These are phyloP conservation scores for Ustilago curta DNA, from an alignment of 1,284 basidiomycete genomes.

Conservation along the genomic window DNA sequence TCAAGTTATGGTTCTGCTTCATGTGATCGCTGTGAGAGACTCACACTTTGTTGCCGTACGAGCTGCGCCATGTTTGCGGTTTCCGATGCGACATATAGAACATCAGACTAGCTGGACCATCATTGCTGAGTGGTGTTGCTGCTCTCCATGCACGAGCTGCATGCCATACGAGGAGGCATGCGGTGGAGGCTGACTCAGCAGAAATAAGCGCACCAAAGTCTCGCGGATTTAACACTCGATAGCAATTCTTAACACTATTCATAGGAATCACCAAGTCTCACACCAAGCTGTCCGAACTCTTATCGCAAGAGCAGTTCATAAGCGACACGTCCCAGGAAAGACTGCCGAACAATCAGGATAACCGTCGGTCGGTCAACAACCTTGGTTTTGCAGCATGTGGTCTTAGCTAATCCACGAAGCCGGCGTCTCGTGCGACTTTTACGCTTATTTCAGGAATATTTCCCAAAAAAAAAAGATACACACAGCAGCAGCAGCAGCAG, in stretches of 20 bases:
- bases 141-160: constrained; percentile 11
- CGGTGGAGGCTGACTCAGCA: constrained; percentile 16
- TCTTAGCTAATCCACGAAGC: not conserved
- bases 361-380: not conserved
- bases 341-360: too few relatives aligned
- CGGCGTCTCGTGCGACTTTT: constrained; percentile 1
- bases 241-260: not conserved
- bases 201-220: not conserved
- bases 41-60: constrained; percentile 28
- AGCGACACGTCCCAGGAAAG: too few relatives aligned
- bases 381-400: not conserved
- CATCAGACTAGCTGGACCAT: not conserved
- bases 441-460: constrained; percentile 1
- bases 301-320: too few relatives aligned
- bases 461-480: not conserved
- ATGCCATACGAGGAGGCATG: not conserved
- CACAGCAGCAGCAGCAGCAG: not conserved
- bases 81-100: too few relatives aligned
- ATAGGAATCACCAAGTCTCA: too few relatives aligned
- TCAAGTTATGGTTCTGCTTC: not conserved
- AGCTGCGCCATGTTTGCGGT: constrained; percentile 28
- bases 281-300: too few relatives aligned
- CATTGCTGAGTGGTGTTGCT: not conserved
- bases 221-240: not conserved
- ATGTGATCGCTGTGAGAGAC: not conserved